A percentile compares a stretch with the other conserved stretches of the same genome.
phyloP scores from a whole-genome alignment of 257 asterid genomes.

The Oldenlandia corymbosa region DNA sequence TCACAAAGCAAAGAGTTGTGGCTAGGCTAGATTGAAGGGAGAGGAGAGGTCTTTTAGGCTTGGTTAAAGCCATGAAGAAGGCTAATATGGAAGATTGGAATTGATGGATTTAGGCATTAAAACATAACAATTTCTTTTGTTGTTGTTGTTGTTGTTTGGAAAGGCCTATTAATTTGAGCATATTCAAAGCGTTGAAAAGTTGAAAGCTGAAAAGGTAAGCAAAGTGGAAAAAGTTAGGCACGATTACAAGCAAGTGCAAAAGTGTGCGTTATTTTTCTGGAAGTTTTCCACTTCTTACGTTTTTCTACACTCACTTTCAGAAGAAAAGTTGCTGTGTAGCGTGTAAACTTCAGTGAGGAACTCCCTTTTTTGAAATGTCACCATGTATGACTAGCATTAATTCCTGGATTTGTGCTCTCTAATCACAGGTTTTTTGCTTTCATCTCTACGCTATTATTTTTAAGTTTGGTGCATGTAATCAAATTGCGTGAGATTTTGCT shows the following conservation, averaged over 20 bases:
- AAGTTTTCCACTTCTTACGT: constrained; percentile 33
- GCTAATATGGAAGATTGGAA: constrained; percentile 12
- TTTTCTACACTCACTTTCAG: too few species aligned
- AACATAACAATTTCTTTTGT: too few species aligned
- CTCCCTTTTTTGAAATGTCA: too few species aligned
- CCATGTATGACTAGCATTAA: too few species aligned
- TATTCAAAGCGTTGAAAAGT: constrained; percentile 1
- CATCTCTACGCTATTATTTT: too few species aligned
- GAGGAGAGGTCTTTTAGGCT: constrained; percentile 37
- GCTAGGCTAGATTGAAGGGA: constrained; percentile 59
- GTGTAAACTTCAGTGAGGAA: too few species aligned
- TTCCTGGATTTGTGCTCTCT: too few species aligned
- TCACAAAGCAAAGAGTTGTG: constrained; percentile 65
- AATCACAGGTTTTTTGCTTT: too few species aligned
- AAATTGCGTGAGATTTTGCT: too few species aligned
- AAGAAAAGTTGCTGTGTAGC: too few species aligned
- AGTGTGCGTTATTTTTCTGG: too few species aligned
- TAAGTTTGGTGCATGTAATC: too few species aligned
- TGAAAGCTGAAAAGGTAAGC: constrained; percentile 33
- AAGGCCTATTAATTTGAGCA: constrained; percentile 8
- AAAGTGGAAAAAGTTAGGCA: constrained; percentile 44
- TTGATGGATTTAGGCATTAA: constrained; percentile 11
- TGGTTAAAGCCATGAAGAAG: constrained; percentile 43
- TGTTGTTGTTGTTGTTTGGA: neutral
- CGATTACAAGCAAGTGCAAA: constrained; percentile 30